Conservation (phyloP, 441 rosid species). For the Geranium incanum region DNA sequence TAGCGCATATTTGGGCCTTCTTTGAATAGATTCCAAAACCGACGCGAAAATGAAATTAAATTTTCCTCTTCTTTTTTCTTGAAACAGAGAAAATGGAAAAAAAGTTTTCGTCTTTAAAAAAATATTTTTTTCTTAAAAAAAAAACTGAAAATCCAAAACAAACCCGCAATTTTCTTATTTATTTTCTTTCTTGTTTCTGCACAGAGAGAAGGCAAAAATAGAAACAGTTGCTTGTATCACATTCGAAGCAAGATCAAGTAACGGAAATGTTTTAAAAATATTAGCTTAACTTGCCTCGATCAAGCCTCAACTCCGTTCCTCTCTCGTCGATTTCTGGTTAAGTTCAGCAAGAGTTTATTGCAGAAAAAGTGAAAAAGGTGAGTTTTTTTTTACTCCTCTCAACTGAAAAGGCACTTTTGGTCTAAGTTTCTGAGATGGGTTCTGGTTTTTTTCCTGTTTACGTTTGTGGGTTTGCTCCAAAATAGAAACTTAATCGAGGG, state of each 20-base stretch:
- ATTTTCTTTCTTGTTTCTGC: background rate
- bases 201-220: background rate
- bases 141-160: background rate
- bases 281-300: background rate
- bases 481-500: constrained; percentile 22
- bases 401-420: background rate
- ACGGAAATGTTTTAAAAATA: too few species aligned
- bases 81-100: too few species aligned
- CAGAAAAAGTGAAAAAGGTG: background rate
- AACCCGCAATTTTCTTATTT: background rate
- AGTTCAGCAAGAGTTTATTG: background rate
- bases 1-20: background rate
- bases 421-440: constrained; percentile 18
- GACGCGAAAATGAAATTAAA: background rate
- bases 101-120: too few species aligned
- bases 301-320: too few species aligned
- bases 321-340: background rate
- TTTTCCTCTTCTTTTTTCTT: background rate
- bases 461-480: constrained; percentile 24
- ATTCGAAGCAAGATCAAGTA: background rate
- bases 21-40: background rate
- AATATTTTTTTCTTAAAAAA: too few species aligned
- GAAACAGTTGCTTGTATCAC: background rate
- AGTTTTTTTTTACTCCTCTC: background rate
- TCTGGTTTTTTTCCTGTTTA: constrained; percentile 21